Conservation (phyloP, 2,329 filamentous ascomycete genomes). For the Amauroascus niger region DNA sequence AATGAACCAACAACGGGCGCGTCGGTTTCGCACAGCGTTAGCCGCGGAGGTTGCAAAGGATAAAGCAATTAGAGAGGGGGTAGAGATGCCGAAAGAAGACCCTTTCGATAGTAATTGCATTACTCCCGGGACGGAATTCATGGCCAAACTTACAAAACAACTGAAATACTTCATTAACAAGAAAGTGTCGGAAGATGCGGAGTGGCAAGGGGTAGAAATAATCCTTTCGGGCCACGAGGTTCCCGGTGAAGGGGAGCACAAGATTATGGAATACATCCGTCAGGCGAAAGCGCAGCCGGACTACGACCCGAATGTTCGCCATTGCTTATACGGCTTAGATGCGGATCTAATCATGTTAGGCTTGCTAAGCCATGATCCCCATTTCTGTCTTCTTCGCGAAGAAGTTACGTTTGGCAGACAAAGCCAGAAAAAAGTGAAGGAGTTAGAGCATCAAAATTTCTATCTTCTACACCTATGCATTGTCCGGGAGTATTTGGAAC, state of each 20-base stretch:
- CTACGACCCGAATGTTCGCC: slow-evolving; percentile 86
- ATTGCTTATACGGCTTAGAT: slow-evolving; percentile 94
- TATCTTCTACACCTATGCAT: slow-evolving; percentile 96
- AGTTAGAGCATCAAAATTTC: slow-evolving; percentile 97
- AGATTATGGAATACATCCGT: slow-evolving; percentile 99
- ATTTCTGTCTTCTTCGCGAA: slow-evolving; percentile 93
- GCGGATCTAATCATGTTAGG: slow-evolving; percentile 98
- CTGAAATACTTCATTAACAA: slow-evolving; percentile 98
- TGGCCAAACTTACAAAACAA: slow-evolving; percentile 90
- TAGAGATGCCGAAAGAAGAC: slow-evolving; percentile 89
- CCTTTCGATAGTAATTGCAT: slow-evolving; percentile 99
- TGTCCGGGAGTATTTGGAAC: slow-evolving; percentile 88
- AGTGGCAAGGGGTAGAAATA: slow-evolving; percentile 95
- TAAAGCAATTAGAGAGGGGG: slow-evolving; percentile 79
- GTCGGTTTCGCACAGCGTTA: slow-evolving; percentile 86
- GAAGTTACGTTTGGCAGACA: slow-evolving; percentile 94
- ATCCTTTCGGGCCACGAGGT: slow-evolving; percentile 96
- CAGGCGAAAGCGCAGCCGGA: slow-evolving; percentile 89
- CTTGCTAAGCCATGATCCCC: slow-evolving; percentile 90
- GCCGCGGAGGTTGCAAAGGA: slow-evolving; percentile 84
- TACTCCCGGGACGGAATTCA: slow-evolving; percentile 90
- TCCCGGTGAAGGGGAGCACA: slow-evolving; percentile 95
- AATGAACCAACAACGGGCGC: slow-evolving; percentile 98
- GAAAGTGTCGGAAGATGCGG: slow-evolving; percentile 90
- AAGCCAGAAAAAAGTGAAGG: slow-evolving; percentile 80